Percentiles rank a stretch among this genome's conserved stretches.
phyloP scores from a whole-genome alignment of 176 grass and related monocot species.

The Urochloa ruziziensis region DNA sequence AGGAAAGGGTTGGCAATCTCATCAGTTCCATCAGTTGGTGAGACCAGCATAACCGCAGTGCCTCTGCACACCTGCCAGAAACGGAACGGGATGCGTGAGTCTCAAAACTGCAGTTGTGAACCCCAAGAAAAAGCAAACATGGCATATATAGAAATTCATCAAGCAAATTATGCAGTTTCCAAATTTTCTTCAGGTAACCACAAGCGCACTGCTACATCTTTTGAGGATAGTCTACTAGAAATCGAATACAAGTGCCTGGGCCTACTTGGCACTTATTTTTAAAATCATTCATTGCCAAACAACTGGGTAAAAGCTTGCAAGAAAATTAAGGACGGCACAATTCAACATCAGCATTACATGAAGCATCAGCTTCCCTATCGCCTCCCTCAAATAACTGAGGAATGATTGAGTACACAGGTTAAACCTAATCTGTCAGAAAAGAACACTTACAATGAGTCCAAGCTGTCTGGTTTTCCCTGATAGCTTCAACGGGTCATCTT shows the following conservation, averaged over 20 bases:
- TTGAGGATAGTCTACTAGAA: background rate
- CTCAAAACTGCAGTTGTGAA: background rate
- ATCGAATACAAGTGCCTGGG: background rate
- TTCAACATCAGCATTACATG: background rate
- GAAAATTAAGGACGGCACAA: background rate
- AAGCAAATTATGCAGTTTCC: background rate
- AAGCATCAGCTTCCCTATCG: background rate
- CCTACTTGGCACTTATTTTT: background rate
- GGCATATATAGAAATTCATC: background rate
- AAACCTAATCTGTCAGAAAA: background rate
- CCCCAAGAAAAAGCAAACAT: background rate
- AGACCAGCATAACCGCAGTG: conserved; percentile 91
- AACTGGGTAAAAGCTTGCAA: background rate
- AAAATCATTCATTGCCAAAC: background rate
- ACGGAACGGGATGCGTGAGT: background rate
- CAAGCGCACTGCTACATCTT: background rate
- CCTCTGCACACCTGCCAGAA: conserved; percentile 77
- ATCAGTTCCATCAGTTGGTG: conserved; percentile 85
- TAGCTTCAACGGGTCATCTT: conserved; percentile 70
- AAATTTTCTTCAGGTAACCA: background rate
- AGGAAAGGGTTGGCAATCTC: conserved; percentile 91
- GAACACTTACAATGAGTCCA: conserved; percentile 78
- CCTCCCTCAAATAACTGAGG: background rate
- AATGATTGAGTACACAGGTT: background rate
- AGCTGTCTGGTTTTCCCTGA: conserved; percentile 71